A percentile compares a stretch with the other conserved stretches of the same genome.
Evolutionary conservation across 768 basidiomycete genomes (phyloP).

Genomic region (Harrya chromipes): DNA sequence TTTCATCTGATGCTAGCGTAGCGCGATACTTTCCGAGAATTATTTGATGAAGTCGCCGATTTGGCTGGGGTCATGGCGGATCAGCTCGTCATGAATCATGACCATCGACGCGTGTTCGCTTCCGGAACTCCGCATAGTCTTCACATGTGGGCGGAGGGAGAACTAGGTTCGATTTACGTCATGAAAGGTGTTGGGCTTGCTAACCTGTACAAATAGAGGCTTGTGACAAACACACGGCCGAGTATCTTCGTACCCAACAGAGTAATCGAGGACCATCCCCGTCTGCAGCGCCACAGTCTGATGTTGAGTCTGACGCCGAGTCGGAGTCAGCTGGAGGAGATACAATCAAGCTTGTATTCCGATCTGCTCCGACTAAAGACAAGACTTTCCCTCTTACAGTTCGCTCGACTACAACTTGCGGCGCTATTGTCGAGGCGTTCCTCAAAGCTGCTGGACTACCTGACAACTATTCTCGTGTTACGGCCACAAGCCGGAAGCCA

Average conservation of each 20-base stretch:
- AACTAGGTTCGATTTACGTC: conserved; percentile 48
- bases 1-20: conserved; percentile 24
- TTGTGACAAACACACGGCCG: conserved; percentile 59
- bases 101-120: conserved; percentile 62
- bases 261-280: conserved; percentile 27
- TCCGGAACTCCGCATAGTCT: conserved; percentile 67
- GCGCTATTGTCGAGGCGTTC: conserved; percentile 72
- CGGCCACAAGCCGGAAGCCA: conserved; percentile 34
- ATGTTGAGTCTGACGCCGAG: conserved; percentile 35
- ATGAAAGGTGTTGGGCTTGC: conserved; percentile 1
- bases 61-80: conserved; percentile 48
- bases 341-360: conserved; percentile 64
- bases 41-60: conserved; percentile 68
- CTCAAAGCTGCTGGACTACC: conserved; percentile 64
- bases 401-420: conserved; percentile 71
- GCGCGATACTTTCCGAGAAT: conserved; percentile 60
- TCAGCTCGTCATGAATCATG: conserved; percentile 58
- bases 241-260: conserved; percentile 53
- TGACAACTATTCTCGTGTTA: conserved; percentile 43
- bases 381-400: conserved; percentile 65
- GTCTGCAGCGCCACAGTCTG: conserved; percentile 24
- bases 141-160: conserved; percentile 64
- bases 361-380: conserved; percentile 46
- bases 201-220: conserved; percentile 46
- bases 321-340: conserved; percentile 38